Evolutionary conservation across 1,284 basidiomycete genomes (phyloP).

Genomic region (Polyporus tsugae): DNA sequence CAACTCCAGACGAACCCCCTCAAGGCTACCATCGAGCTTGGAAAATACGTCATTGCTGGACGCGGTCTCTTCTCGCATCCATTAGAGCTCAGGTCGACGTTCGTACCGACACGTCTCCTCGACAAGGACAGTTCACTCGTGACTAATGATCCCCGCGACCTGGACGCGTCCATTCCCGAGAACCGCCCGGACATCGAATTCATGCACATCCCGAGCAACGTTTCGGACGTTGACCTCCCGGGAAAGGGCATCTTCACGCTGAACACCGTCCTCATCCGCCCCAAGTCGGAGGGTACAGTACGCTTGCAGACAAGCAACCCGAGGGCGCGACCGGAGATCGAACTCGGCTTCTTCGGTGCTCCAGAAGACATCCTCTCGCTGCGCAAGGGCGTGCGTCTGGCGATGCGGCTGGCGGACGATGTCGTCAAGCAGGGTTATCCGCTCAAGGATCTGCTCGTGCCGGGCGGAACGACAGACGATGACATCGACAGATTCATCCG

Average conservation of each 20-base stretch:
- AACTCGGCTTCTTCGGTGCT: conserved; percentile 41
- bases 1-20: conserved; percentile 28
- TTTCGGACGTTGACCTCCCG: conserved; percentile 28
- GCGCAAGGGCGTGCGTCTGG: conserved; percentile 38
- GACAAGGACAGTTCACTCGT: conserved; percentile 23
- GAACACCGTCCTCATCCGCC: conserved; percentile 42
- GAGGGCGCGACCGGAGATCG: conserved; percentile 41
- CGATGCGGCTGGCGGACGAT: conserved; percentile 38
- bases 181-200: conserved; percentile 48
- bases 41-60: conserved; percentile 42
- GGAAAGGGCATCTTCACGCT: conserved; percentile 40
- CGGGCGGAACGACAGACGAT: conserved; percentile 32
- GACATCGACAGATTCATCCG: conserved; percentile 41
- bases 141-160: conserved; percentile 22
- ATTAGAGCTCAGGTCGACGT: conserved; percentile 40
- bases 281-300: conserved; percentile 44
- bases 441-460: conserved; percentile 41
- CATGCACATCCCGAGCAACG: conserved; percentile 39
- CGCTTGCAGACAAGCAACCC: conserved; percentile 44
- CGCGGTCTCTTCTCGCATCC: conserved; percentile 42
- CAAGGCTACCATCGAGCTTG: conserved; percentile 37
- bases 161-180: conserved; percentile 31
- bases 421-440: conserved; percentile 44
- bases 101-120: conserved; percentile 39
- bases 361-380: conserved; percentile 37